These are phyloP conservation scores for Gynostemma pentaphyllum DNA, from an alignment of 306 rosid genomes.

Conservation along the genomic window DNA sequence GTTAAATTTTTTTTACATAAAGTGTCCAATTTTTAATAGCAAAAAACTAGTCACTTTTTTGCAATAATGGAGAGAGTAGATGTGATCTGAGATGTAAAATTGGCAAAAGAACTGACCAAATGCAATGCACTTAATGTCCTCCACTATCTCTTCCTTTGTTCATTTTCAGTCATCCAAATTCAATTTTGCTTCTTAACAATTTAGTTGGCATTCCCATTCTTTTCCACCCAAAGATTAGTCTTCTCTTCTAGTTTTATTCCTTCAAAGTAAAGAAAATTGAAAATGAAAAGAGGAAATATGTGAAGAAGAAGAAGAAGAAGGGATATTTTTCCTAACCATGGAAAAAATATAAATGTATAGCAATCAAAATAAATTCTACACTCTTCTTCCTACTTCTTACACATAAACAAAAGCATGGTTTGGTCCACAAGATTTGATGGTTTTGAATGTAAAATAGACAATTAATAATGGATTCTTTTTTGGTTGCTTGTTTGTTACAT, in stretches of 20 bases:
- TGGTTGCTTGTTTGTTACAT: too few relatives aligned
- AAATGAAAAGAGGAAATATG: neutral
- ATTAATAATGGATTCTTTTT: neutral
- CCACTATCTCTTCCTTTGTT: neutral
- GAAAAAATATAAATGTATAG: neutral
- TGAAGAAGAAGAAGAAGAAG: neutral
- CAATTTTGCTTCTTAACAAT: neutral
- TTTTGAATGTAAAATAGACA: neutral
- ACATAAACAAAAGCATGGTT: neutral
- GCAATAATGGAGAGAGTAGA: neutral
- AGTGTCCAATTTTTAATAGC: neutral
- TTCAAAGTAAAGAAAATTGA: neutral
- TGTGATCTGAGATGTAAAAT: neutral
- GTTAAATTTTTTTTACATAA: neutral
- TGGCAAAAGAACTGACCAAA: constrained; percentile 1
- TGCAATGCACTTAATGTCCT: neutral
- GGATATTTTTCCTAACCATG: too few relatives aligned
- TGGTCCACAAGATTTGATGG: neutral
- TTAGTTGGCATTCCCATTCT: neutral
- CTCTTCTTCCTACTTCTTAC: neutral
- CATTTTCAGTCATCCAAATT: neutral
- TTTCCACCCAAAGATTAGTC: neutral
- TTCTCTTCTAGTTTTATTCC: neutral
- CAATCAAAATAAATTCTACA: neutral
- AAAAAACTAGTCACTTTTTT: neutral